A percentile compares a stretch with the other conserved stretches of the same genome.
These are phyloP conservation scores for Pestalotiopsis sp. DNA, from an alignment of 2,329 filamentous ascomycete species.

Conservation along the genomic window DNA sequence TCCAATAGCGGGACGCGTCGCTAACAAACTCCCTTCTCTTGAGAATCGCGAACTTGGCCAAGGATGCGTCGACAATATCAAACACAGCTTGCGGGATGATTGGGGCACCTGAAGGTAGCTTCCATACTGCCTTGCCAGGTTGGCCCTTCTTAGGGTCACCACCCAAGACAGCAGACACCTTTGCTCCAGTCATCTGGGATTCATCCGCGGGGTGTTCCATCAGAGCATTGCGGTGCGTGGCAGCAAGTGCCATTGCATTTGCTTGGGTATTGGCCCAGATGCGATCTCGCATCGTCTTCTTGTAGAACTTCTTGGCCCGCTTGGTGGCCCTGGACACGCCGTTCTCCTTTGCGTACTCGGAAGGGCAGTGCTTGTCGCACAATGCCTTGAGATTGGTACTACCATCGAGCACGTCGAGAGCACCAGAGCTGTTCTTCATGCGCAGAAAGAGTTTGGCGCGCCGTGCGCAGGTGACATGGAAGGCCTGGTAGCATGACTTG, in stretches of 20 bases:
- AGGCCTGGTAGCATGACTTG: conserved; percentile 95
- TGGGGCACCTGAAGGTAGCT: conserved; percentile 89
- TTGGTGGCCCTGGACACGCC: conserved; percentile 78
- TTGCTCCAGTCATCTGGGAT: conserved; percentile 80
- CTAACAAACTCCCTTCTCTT: conserved; percentile 92
- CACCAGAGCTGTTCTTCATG: conserved; percentile 92
- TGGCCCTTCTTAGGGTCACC: conserved; percentile 74
- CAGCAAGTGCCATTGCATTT: conserved; percentile 79
- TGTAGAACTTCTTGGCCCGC: conserved; percentile 87
- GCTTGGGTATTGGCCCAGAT: conserved; percentile 92
- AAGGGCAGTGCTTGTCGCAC: conserved; percentile 92
- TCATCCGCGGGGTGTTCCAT: conserved; percentile 78
- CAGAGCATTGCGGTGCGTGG: conserved; percentile 65
- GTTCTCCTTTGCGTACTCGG: conserved; percentile 86
- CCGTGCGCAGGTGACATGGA: conserved; percentile 94
- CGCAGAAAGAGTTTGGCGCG: conserved; percentile 86
- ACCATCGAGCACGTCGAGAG: conserved; percentile 75
- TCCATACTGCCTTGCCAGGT: conserved; percentile 76
- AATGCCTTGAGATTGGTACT: conserved; percentile 88
- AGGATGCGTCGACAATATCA: conserved; percentile 79
- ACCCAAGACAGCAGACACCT: conserved; percentile 73
- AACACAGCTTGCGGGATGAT: conserved; percentile 90
- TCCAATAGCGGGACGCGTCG: conserved; percentile 97
- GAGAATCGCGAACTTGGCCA: conserved; percentile 77
- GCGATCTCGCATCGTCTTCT: conserved; percentile 82